phyloP scores from a whole-genome alignment of 1,139 yeast genomes.

The Spencermartinsiella ligniputridi region DNA sequence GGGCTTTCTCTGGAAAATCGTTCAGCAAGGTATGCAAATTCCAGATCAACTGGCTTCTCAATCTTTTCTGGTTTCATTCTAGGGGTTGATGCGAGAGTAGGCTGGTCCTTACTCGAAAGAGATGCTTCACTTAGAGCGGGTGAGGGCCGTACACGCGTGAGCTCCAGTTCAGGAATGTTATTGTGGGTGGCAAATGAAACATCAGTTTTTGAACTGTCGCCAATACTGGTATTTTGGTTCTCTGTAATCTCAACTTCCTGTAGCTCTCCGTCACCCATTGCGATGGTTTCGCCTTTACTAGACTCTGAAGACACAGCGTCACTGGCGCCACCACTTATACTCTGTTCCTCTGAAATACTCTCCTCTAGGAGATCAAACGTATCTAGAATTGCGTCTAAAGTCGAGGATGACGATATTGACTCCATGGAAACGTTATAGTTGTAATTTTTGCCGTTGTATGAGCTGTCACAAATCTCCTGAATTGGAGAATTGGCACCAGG shows the following conservation, averaged over 20 bases:
- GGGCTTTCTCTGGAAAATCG: slow-evolving; percentile 2
- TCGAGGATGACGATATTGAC: slow-evolving; percentile 24
- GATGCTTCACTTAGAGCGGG: neutral
- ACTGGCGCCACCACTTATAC: too few species aligned
- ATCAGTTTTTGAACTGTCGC: neutral
- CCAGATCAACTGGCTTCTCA: too few species aligned
- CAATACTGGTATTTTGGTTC: neutral
- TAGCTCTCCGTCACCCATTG: neutral
- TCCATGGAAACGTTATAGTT: neutral
- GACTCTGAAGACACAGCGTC: too few species aligned
- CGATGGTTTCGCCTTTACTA: neutral
- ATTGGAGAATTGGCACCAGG: neutral
- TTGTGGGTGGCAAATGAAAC: neutral
- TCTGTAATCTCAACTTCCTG: neutral
- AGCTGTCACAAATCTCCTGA: neutral
- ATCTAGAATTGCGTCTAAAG: slow-evolving; percentile 28
- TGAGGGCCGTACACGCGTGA: neutral
- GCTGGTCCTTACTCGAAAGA: neutral
- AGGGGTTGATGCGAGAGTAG: neutral
- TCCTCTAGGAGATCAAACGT: slow-evolving; percentile 16
- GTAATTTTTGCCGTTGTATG: neutral
- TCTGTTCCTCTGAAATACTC: too few species aligned
- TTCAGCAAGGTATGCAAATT: slow-evolving; percentile 1
- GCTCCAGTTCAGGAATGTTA: neutral
- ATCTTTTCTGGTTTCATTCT: neutral